A percentile compares a stretch with the other conserved stretches of the same genome.
Conservation (phyloP, 2,329 filamentous ascomycete genomes). For the Aureobasidium sp. region DNA sequence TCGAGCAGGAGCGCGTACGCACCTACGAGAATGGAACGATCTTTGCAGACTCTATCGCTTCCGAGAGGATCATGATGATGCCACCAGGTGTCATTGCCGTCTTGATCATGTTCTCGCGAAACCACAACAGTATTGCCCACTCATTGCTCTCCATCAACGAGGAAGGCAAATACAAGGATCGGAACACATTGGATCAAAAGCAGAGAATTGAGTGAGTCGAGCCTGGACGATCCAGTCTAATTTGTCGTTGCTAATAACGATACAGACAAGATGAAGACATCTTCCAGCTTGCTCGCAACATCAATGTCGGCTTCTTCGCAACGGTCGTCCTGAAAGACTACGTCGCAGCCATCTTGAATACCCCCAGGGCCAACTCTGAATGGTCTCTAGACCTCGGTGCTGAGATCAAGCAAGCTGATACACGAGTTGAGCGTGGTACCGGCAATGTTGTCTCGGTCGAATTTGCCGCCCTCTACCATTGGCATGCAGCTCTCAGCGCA, state of each 20-base stretch:
- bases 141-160: conserved; percentile 37
- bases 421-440: conserved; percentile 35
- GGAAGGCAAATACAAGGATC: conserved; percentile 35
- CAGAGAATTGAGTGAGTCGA: conserved; percentile 32
- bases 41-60: conserved; percentile 37
- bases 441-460: conserved; percentile 41
- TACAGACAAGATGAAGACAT: conserved; percentile 41
- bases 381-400: conserved; percentile 40
- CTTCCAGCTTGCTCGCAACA: conserved; percentile 40
- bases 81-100: conserved; percentile 38
- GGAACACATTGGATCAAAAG: conserved; percentile 31
- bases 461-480: conserved; percentile 41
- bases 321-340: conserved; percentile 40
- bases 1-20: conserved; percentile 35
- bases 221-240: conserved; percentile 2
- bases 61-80: conserved; percentile 42
- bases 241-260: conserved; percentile 12
- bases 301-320: conserved; percentile 42
- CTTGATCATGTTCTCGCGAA: conserved; percentile 37
- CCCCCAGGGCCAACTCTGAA: conserved; percentile 36
- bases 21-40: conserved; percentile 38
- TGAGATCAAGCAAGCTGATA: conserved; percentile 36
- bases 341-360: conserved; percentile 40
- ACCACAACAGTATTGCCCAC: conserved; percentile 38
- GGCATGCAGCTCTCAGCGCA: conserved; percentile 39